phyloP scores from a whole-genome alignment of 495 filamentous ascomycete species.

The Penicillium robsamsonii region DNA sequence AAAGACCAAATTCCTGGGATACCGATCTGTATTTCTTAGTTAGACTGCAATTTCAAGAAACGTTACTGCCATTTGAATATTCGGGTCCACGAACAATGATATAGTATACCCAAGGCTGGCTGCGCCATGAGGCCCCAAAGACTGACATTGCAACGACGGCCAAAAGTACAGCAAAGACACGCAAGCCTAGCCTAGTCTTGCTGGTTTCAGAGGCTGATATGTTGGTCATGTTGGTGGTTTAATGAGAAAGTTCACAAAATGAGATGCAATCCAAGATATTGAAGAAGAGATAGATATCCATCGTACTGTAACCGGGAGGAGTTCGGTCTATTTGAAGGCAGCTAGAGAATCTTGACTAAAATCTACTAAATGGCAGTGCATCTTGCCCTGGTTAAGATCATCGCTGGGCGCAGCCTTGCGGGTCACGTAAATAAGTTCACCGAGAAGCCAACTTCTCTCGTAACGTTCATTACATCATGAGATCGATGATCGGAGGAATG shows the following conservation, averaged over 20 bases:
- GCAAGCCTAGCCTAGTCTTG: not conserved
- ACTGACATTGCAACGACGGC: not conserved
- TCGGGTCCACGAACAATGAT: not conserved
- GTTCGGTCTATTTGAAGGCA: not conserved
- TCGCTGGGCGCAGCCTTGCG: not conserved
- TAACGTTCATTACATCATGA: not conserved
- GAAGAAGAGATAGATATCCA: not conserved
- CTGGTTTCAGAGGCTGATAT: not conserved
- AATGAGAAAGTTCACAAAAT: not conserved
- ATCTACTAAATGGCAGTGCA: not conserved
- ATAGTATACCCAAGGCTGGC: not conserved
- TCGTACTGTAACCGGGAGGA: not conserved
- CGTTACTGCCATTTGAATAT: not conserved
- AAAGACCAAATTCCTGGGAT: not conserved
- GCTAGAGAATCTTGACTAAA: not conserved
- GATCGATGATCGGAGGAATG: not conserved
- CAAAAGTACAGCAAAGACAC: not conserved
- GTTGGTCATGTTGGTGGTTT: not conserved
- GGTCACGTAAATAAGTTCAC: not conserved
- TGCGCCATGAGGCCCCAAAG: not conserved
- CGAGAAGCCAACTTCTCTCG: not conserved
- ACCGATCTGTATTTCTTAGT: not conserved
- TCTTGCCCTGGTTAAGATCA: not conserved
- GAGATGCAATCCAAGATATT: not conserved
- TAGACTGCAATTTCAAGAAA: not conserved